These are phyloP conservation scores for Amaranthus cruentus DNA, from an alignment of 148 eudicot species.

Conservation along the genomic window DNA sequence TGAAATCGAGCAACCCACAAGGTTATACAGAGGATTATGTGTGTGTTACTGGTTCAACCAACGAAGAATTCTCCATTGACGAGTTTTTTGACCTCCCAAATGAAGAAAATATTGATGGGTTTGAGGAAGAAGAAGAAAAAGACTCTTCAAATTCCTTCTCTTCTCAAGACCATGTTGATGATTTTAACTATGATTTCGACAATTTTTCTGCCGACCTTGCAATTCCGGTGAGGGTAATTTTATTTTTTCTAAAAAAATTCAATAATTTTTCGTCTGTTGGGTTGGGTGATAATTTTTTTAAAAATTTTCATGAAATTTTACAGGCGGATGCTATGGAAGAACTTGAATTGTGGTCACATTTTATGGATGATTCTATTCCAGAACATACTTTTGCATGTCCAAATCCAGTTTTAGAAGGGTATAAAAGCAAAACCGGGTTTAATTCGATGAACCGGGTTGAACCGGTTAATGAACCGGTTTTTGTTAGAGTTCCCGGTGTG, in stretches of 20 bases:
- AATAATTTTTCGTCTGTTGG: neutral
- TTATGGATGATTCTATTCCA: slow-evolving; percentile 78
- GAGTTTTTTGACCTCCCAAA: slow-evolving; percentile 65
- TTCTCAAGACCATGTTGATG: slow-evolving; percentile 37
- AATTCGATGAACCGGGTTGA: slow-evolving; percentile 26
- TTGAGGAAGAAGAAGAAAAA: slow-evolving; percentile 33
- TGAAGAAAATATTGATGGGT: slow-evolving; percentile 31
- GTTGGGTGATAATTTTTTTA: no score
- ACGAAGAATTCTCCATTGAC: slow-evolving; percentile 75
- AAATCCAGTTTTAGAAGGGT: slow-evolving; percentile 32
- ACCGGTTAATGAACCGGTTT: slow-evolving; percentile 28
- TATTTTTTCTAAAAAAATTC: neutral
- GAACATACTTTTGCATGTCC: slow-evolving; percentile 44
- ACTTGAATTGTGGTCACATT: slow-evolving; percentile 80
- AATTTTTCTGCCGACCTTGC: slow-evolving; percentile 41
- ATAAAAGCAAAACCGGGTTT: slow-evolving; percentile 31
- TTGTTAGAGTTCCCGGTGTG: slow-evolving; percentile 27
- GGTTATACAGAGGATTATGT: slow-evolving; percentile 37
- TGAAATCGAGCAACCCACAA: slow-evolving; percentile 34
- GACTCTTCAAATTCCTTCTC: slow-evolving; percentile 41
- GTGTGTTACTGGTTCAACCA: slow-evolving; percentile 23
- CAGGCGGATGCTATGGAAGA: slow-evolving; percentile 75
- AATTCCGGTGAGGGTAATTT: slow-evolving; percentile 52
- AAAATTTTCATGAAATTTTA: neutral
- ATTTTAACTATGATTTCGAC: slow-evolving; percentile 26